Evolutionary conservation across 306 rosid species (phyloP), one percentile per base, ranked within the genome.

Genomic region (Prunus mira): DNA sequence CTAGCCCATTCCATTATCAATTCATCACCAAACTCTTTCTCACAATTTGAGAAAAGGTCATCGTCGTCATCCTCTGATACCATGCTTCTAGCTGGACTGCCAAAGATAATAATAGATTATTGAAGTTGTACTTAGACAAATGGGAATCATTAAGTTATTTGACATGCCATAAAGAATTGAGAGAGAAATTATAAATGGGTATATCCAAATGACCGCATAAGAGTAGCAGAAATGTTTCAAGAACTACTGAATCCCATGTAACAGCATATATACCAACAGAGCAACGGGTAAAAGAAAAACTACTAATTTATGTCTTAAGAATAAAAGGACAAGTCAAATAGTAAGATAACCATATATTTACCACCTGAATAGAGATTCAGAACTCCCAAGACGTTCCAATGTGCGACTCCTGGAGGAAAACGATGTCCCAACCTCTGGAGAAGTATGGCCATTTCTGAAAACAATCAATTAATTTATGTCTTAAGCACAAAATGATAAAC

Each of bases 71-170:
- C 98, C 86, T 92, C 97, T 12, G 89, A 92, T 61, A 72, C 77
- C 79, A 86, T 76, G 93, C 98, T 89, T 92, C 86, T 90, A 79
- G 63, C 95, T 92, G 98, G 97, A 89, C 98, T 95, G 98, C 92
- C 92, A 89, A 86, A 76, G 72, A 86, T 75, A 88, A 84, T 65
- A 85, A 56, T 24, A 79, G 80, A 80, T 90, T 79, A 90, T 60
- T 81, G 60, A 72, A 69, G 65, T 66, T 74, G 81, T 63, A 32
- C n/a, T 56, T n/a, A 38, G 18, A 72, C 56, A 65, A 72, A 70
- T 27, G 24, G 61, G 20, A 63, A 25, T 61, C 72, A 79, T 76
- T 18, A 73, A 67, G 74, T 55, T 61, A 72, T 47, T 28, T 62
- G 12, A 45, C 65, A 49, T n/a, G 3, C 2, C 50, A 57, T 78